Conservation (phyloP, 192 early-diverging fungal genomes). For the Coemansia sp. region DNA sequence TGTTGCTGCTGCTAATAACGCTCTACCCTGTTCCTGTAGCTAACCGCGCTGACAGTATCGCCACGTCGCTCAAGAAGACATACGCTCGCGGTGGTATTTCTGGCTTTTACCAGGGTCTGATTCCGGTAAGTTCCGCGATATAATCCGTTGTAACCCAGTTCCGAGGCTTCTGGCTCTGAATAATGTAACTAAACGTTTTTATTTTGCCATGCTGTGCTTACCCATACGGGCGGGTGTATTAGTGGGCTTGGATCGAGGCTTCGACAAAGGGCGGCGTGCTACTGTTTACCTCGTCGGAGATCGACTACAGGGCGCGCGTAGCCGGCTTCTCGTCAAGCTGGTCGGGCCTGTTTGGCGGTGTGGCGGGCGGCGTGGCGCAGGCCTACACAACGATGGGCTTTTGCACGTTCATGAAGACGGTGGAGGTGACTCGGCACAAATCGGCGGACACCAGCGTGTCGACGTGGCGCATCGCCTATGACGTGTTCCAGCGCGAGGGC, state of each 20-base stretch:
- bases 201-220: background rate
- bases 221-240: background rate
- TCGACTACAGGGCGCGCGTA: constrained; percentile 62
- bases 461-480: constrained; percentile 79
- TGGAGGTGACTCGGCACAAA: constrained; percentile 98
- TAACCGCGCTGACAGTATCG: constrained; percentile 82
- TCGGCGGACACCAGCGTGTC: constrained; percentile 63
- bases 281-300: constrained; percentile 70
- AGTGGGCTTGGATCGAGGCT: constrained; percentile 80
- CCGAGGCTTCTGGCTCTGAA: background rate
- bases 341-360: constrained; percentile 91
- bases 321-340: constrained; percentile 43
- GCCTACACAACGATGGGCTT: constrained; percentile 99
- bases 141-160: background rate
- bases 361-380: constrained; percentile 93
- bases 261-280: constrained; percentile 79
- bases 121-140: constrained; percentile 57
- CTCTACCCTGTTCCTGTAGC: constrained; percentile 36
- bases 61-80: constrained; percentile 70
- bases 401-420: constrained; percentile 99
- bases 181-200: background rate
- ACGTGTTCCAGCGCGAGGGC: constrained; percentile 92
- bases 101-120: constrained; percentile 95
- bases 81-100: constrained; percentile 82
- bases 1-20: background rate